Conservation (phyloP, 768 basidiomycete genomes). For the Kwoniella dejecticola region DNA sequence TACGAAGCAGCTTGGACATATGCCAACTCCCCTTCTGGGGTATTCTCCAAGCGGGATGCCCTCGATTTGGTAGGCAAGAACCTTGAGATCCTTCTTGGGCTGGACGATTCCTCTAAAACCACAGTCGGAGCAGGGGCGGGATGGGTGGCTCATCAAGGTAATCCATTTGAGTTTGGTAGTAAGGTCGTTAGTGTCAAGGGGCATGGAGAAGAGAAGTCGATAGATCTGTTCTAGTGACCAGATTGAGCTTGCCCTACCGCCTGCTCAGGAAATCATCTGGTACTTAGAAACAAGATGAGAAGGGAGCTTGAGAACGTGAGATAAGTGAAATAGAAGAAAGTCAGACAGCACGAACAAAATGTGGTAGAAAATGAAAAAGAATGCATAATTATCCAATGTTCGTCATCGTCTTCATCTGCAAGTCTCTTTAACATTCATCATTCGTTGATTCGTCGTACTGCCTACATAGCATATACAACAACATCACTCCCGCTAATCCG, state of each 20-base stretch:
- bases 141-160: slow-evolving; percentile 57
- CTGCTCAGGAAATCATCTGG: too few relatives aligned
- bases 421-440: too few relatives aligned
- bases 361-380: too few relatives aligned
- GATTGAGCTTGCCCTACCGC: too few relatives aligned
- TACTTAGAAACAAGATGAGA: not conserved
- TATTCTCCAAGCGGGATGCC: slow-evolving; percentile 60
- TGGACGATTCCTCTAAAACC: slow-evolving; percentile 21
- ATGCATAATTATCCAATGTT: too few relatives aligned
- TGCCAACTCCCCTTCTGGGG: slow-evolving; percentile 55
- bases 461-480: too few relatives aligned
- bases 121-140: slow-evolving; percentile 12
- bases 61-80: slow-evolving; percentile 63
- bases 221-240: slow-evolving; percentile 60
- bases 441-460: too few relatives aligned
- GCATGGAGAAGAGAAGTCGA: slow-evolving; percentile 56
- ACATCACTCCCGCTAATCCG: too few relatives aligned
- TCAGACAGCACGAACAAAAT: too few relatives aligned
- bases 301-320: not conserved
- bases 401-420: too few relatives aligned
- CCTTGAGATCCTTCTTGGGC: slow-evolving; percentile 62
- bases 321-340: too few relatives aligned
- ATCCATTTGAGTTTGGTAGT: slow-evolving; percentile 64
- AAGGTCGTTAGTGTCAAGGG: slow-evolving; percentile 61
- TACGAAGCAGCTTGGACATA: slow-evolving; percentile 81